Percentiles rank a stretch among this genome's conserved stretches.
These are phyloP conservation scores for Huntiella decipiens DNA, from an alignment of 2,329 filamentous ascomycete genomes.

Conservation along the genomic window DNA sequence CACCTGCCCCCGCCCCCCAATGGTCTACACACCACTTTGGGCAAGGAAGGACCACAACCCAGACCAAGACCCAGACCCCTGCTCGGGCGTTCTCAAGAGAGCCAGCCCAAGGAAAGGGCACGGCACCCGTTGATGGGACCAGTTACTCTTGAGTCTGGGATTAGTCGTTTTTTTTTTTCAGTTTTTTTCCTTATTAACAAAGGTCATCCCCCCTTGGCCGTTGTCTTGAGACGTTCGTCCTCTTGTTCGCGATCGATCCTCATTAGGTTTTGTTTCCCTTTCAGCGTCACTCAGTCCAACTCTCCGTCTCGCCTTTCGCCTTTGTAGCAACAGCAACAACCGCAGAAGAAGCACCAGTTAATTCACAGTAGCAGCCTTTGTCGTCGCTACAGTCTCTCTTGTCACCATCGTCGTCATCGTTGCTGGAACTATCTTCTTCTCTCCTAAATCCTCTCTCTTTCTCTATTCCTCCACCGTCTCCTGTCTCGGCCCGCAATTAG, in stretches of 20 bases:
- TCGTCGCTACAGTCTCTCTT: background rate
- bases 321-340: background rate
- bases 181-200: constrained; percentile 10
- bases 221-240: constrained; percentile 1
- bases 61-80: too few species aligned
- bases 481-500: too few species aligned
- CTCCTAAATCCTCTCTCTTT: too few species aligned
- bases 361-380: background rate
- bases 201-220: constrained; percentile 5
- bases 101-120: too few species aligned
- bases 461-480: too few species aligned
- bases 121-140: background rate
- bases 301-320: constrained; percentile 2
- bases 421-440: too few species aligned
- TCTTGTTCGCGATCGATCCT: constrained; percentile 10
- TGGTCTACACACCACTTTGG: too few species aligned
- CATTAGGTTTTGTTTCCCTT: constrained; percentile 4
- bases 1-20: too few species aligned
- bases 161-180: background rate
- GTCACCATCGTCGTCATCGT: background rate
- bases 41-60: too few species aligned
- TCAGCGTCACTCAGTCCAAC: constrained; percentile 6
- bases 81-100: too few species aligned
- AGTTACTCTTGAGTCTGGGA: background rate
- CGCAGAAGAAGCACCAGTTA: too few species aligned